These are phyloP conservation scores for Starmerella etchellsii DNA, from an alignment of 805 yeast genomes.

Conservation along the genomic window DNA sequence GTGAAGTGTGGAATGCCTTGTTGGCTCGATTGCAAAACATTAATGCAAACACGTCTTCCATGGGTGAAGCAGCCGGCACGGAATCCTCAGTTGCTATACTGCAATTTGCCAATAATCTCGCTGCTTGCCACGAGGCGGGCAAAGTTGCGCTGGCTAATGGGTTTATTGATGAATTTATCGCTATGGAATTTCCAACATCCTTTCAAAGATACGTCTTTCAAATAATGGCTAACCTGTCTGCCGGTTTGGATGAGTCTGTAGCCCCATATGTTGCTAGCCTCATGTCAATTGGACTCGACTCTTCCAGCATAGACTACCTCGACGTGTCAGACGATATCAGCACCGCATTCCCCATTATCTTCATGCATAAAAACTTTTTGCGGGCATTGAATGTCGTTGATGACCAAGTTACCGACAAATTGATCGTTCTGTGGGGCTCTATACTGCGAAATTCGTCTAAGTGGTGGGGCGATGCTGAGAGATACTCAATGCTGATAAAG, in stretches of 20 bases:
- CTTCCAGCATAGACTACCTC: not conserved
- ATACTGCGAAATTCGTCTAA: not conserved
- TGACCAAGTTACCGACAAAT: not conserved
- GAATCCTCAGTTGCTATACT: not conserved
- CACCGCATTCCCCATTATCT: not conserved
- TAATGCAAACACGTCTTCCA: not conserved
- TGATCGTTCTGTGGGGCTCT: not conserved
- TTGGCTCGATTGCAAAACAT: not conserved
- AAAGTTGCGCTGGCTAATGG: constrained; percentile 2
- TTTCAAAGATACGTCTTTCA: constrained; percentile 6
- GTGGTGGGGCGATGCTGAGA: not conserved
- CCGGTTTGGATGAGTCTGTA: not conserved
- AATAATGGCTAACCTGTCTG: constrained; percentile 7
- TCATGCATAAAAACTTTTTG: not conserved
- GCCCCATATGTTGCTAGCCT: not conserved
- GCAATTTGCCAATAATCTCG: not conserved
- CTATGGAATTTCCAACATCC: not conserved
- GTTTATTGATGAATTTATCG: not conserved
- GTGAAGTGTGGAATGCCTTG: not conserved
- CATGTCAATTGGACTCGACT: not conserved
- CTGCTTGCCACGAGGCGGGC: not conserved
- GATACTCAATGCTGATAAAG: not conserved
- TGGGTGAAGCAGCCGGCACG: not conserved
- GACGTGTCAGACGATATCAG: not conserved
- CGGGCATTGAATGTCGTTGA: not conserved